Base-by-base conservation (phyloP, 176 grass and related monocot genomes). In the Pharus latifolius region DNA sequence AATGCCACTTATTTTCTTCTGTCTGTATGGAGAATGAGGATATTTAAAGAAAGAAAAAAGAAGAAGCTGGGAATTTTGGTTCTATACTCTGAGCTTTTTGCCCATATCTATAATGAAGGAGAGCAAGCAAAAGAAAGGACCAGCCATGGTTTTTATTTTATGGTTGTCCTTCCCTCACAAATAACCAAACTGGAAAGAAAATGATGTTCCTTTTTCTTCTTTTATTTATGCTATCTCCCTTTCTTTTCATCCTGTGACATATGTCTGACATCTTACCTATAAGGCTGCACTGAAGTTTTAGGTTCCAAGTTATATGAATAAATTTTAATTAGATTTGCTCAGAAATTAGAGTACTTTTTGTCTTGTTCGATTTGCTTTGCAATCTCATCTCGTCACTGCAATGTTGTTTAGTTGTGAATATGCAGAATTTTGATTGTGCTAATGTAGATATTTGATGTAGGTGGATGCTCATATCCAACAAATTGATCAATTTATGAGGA, bases 401-500 rank as follows among this genome's bases (percentile, higher is more conserved):
- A 35, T 54, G 35, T 38, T 61, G 57, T 35, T 87, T 37, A 72
- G 76, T 51, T 71, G 49, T 77, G 56, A 51, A 44, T 65, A 33
- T 37, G 53, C 9, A 1, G 49, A 45, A 40, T 73, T 78, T 67
- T 65, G 34, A 73, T 73, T 77, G 28, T 73, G 60, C 79, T 83
- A 60, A 77, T 79, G 8, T 73, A 44, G 33, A 59, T 75, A 43
- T 66, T 17, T 79, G 27, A 46, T 80, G 49, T 78, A 99, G 95
- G 95, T 99, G 60, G 95, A 99, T 78, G 95, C 87, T 56, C 95
- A 99, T 60, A 94, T 99, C 56, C 95, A 99, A 66, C 95, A 99
- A 49, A 87, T 99, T 1, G 95, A 99, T 76, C 95, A 91, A 19
- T 94, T 81, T 73, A 90, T 99, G 95, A 99, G 90, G 60, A 99